Percentiles rank a stretch among this genome's conserved stretches.
Conservation (phyloP, 129 eudicot genomes). For the Artemisia tridentata region DNA sequence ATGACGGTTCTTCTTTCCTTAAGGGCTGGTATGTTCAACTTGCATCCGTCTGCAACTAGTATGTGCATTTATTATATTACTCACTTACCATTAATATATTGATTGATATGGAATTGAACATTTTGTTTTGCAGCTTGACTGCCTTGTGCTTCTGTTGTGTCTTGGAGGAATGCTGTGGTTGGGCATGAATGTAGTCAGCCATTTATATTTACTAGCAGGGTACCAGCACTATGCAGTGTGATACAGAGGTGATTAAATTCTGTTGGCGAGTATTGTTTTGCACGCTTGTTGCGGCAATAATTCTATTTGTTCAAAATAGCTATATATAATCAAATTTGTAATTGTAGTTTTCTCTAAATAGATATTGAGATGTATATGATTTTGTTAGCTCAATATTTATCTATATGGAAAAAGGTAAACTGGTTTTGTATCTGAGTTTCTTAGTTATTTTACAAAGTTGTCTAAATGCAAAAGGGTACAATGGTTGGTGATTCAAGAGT, state of each 20-base stretch:
- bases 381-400: too few relatives aligned
- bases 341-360: background rate
- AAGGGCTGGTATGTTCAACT: constrained; percentile 26
- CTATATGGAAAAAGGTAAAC: too few relatives aligned
- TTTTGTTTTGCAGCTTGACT: constrained; percentile 29
- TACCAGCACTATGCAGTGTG: too few relatives aligned
- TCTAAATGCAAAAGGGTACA: too few relatives aligned
- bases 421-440: too few relatives aligned
- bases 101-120: background rate
- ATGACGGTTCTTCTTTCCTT: constrained; percentile 25
- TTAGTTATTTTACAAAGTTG: too few relatives aligned
- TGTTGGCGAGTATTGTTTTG: background rate
- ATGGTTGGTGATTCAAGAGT: too few relatives aligned
- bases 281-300: background rate
- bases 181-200: background rate
- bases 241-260: too few relatives aligned
- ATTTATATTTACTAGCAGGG: background rate
- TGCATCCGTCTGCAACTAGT: background rate
- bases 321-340: background rate
- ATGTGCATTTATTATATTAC: background rate
- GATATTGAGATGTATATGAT: too few relatives aligned
- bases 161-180: constrained; percentile 34
- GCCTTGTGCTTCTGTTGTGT: constrained; percentile 41
- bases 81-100: background rate
- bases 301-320: too few relatives aligned